Conservation (phyloP, 257 asterid species). For the Solanum sejunctum region DNA sequence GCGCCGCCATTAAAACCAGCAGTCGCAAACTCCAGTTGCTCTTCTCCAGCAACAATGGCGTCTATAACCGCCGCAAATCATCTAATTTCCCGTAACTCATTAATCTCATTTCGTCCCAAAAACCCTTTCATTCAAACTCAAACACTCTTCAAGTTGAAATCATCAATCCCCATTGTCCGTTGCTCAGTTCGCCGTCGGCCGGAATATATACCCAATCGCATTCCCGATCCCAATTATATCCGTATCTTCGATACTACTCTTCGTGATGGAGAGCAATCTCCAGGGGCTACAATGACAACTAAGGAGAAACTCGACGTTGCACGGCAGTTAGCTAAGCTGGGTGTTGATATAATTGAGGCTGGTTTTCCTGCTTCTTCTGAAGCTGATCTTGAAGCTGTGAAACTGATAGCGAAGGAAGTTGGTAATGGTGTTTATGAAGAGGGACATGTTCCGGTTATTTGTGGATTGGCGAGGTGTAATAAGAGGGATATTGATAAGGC, state of each 20-base stretch:
- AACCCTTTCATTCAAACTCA: background rate
- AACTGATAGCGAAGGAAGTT: slow-evolving; percentile 64
- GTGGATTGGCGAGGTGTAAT: slow-evolving; percentile 90
- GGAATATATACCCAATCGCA: slow-evolving; percentile 58
- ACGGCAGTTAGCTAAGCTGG: slow-evolving; percentile 71
- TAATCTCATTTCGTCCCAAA: background rate
- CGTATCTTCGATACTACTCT: slow-evolving; percentile 91
- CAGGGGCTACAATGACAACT: slow-evolving; percentile 96
- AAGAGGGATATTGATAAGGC: slow-evolving; percentile 79
- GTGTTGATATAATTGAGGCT: slow-evolving; percentile 93
- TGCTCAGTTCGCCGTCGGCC: slow-evolving; percentile 19
- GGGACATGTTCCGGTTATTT: slow-evolving; percentile 68
- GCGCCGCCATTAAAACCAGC: background rate
- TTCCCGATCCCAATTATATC: slow-evolving; percentile 75
- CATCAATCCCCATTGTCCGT: background rate
- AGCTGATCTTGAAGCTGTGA: slow-evolving; percentile 81
- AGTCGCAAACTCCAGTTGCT: background rate
- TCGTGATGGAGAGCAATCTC: slow-evolving; percentile 98
- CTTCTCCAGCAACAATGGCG: background rate
- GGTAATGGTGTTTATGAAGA: slow-evolving; percentile 34
- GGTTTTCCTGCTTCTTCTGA: slow-evolving; percentile 94
- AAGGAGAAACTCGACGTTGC: slow-evolving; percentile 88
- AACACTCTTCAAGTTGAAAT: background rate
- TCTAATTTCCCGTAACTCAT: background rate
- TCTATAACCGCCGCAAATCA: background rate